phyloP scores from a whole-genome alignment of 2,329 filamentous ascomycete species.

The Fusarium equiseti region DNA sequence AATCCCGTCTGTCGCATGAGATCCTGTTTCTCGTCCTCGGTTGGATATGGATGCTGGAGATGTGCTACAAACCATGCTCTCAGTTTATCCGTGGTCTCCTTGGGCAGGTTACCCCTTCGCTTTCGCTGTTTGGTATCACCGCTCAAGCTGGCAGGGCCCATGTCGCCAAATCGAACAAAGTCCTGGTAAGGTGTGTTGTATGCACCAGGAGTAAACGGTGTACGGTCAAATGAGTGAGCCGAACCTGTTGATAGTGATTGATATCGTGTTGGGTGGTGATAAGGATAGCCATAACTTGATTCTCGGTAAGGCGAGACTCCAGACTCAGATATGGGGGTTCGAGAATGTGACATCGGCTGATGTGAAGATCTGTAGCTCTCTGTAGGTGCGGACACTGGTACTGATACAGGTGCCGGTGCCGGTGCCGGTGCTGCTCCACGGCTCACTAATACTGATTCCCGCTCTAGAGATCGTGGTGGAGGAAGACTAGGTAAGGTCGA shows the following conservation, averaged over 20 bases:
- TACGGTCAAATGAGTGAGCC: constrained; percentile 57
- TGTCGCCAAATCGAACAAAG: constrained; percentile 58
- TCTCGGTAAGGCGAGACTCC: constrained; percentile 51
- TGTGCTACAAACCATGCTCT: constrained; percentile 84
- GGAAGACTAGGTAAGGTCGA: constrained; percentile 58
- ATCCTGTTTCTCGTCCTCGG: constrained; percentile 87
- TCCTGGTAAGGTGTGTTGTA: constrained; percentile 59
- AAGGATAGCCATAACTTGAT: constrained; percentile 53
- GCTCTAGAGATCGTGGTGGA: constrained; percentile 54
- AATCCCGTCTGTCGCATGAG: constrained; percentile 81
- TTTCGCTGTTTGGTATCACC: constrained; percentile 67
- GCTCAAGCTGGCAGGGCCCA: constrained; percentile 53
- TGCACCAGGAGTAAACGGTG: constrained; percentile 57
- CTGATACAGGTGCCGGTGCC: constrained; percentile 46
- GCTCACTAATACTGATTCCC: constrained; percentile 49
- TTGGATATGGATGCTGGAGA: constrained; percentile 84
- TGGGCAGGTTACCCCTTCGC: constrained; percentile 88
- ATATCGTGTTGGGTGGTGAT: constrained; percentile 58
- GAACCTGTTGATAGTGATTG: constrained; percentile 62
- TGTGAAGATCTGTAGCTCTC: constrained; percentile 55
- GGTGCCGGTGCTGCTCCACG: constrained; percentile 52
- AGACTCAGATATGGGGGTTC: constrained; percentile 50
- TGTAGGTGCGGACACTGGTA: constrained; percentile 47
- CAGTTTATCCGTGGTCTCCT: constrained; percentile 86
- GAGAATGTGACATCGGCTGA: constrained; percentile 40